Percentiles rank a stretch among this genome's conserved stretches.
Conservation (phyloP, 2,329 filamentous ascomycete genomes). For the Biscogniauxia sp. region DNA sequence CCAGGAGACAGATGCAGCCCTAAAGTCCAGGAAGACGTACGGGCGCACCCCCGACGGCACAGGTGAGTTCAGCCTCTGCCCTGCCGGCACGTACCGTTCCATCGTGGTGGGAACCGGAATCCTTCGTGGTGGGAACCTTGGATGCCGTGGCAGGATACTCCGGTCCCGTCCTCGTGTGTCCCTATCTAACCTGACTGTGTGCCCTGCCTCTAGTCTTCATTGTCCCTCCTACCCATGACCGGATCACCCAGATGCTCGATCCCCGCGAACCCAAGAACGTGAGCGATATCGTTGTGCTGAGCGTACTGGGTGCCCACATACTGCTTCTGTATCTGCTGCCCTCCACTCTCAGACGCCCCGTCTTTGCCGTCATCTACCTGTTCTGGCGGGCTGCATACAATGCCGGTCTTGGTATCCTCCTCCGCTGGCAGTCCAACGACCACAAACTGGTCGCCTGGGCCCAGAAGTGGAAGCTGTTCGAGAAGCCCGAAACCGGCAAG, state of each 20-base stretch:
- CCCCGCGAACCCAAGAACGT: conserved; percentile 94
- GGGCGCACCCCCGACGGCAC: conserved; percentile 88
- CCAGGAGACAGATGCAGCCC: conserved; percentile 11
- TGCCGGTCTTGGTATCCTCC: conserved; percentile 84
- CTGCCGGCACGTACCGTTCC: too few species aligned
- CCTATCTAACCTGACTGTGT: conserved; percentile 8
- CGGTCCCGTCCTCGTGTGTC: neutral
- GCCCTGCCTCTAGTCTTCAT: conserved; percentile 69
- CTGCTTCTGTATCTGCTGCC: conserved; percentile 73
- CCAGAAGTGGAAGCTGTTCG: conserved; percentile 80
- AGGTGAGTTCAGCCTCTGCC: conserved; percentile 57
- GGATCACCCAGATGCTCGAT: conserved; percentile 96
- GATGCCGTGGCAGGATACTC: neutral
- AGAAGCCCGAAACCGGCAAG: conserved; percentile 73
- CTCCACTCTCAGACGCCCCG: conserved; percentile 63
- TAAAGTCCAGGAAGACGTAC: conserved; percentile 68
- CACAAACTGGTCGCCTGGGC: conserved; percentile 85
- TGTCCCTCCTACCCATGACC: conserved; percentile 94
- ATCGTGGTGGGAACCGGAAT: neutral
- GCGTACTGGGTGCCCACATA: conserved; percentile 74
- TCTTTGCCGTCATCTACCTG: conserved; percentile 80
- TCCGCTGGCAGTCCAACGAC: conserved; percentile 88
- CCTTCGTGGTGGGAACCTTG: neutral
- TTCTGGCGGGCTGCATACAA: conserved; percentile 96
- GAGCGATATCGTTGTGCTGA: conserved; percentile 77